A percentile compares a stretch with the other conserved stretches of the same genome.
phyloP scores from a whole-genome alignment of 2,329 filamentous ascomycete genomes.

The Samsoniella hepiali region DNA sequence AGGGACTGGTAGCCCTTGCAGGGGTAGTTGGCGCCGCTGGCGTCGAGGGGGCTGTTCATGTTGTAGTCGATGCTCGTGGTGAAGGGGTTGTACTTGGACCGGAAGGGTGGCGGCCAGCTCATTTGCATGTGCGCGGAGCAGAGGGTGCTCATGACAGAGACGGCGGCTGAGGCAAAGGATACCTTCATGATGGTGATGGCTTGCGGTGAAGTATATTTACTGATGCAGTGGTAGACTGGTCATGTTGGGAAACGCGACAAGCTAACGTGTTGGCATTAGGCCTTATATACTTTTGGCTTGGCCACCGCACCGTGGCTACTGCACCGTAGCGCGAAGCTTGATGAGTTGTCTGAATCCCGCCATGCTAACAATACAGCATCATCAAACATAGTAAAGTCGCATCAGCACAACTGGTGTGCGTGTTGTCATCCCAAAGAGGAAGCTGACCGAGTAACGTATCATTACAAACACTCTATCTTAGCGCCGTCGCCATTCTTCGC shows the following conservation, averaged over 20 bases:
- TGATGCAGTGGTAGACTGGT: neutral
- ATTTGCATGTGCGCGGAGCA: constrained; percentile 50
- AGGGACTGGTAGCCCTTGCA: constrained; percentile 65
- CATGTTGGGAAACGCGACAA: neutral
- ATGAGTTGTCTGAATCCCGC: neutral
- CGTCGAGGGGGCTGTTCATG: constrained; percentile 64
- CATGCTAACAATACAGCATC: neutral
- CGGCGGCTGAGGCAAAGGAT: neutral
- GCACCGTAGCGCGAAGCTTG: neutral
- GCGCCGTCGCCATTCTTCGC: too few species aligned
- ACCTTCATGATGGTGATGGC: neutral
- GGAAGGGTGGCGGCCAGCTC: constrained; percentile 49
- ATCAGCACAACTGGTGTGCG: neutral
- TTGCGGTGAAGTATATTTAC: neutral
- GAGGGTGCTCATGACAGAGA: neutral
- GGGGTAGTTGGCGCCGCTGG: constrained; percentile 64
- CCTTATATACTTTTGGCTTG: neutral
- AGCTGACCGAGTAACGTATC: neutral
- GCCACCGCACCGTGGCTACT: too few species aligned
- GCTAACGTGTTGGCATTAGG: neutral
- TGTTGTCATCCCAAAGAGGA: neutral
- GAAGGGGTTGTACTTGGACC: constrained; percentile 51
- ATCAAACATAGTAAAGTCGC: neutral
- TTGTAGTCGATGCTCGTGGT: constrained; percentile 60
- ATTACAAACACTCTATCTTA: neutral